phyloP scores from a whole-genome alignment of 768 basidiomycete genomes.

The Botryobasidium botryosum region DNA sequence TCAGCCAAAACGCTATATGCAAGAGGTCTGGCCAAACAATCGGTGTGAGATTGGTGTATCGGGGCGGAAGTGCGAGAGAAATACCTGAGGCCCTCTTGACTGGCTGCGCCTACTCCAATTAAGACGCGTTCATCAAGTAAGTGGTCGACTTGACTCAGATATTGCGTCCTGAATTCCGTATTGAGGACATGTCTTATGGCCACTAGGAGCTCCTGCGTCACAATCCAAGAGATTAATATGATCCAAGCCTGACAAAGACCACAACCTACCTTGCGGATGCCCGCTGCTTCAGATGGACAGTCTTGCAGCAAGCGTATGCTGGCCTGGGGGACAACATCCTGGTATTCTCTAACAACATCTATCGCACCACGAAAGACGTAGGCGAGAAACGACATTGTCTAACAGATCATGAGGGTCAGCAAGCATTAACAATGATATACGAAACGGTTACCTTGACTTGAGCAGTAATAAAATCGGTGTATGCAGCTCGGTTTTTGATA shows the following conservation, averaged over 20 bases:
- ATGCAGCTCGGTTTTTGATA: constrained; percentile 55
- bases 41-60: constrained; percentile 5
- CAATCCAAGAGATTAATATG: not conserved
- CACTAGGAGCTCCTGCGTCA: constrained; percentile 65
- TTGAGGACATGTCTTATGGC: constrained; percentile 81
- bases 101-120: constrained; percentile 67
- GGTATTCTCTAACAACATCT: constrained; percentile 54
- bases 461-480: constrained; percentile 67
- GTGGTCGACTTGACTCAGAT: constrained; percentile 72
- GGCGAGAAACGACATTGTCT: constrained; percentile 86
- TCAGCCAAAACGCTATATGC: constrained; percentile 85
- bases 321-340: constrained; percentile 62
- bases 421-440: not conserved
- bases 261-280: constrained; percentile 51
- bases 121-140: constrained; percentile 82
- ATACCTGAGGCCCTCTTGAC: constrained; percentile 69
- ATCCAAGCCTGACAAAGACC: no score
- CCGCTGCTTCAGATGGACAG: constrained; percentile 72
- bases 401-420: not conserved
- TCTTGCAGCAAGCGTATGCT: constrained; percentile 84
- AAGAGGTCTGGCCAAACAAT: constrained; percentile 33
- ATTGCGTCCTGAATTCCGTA: constrained; percentile 56
- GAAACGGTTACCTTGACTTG: constrained; percentile 64
- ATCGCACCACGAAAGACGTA: constrained; percentile 61
- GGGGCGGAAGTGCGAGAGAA: constrained; percentile 4